These are phyloP conservation scores for Fonsecaea multimorphosa DNA, from an alignment of 2,329 filamentous ascomycete genomes.

Conservation along the genomic window DNA sequence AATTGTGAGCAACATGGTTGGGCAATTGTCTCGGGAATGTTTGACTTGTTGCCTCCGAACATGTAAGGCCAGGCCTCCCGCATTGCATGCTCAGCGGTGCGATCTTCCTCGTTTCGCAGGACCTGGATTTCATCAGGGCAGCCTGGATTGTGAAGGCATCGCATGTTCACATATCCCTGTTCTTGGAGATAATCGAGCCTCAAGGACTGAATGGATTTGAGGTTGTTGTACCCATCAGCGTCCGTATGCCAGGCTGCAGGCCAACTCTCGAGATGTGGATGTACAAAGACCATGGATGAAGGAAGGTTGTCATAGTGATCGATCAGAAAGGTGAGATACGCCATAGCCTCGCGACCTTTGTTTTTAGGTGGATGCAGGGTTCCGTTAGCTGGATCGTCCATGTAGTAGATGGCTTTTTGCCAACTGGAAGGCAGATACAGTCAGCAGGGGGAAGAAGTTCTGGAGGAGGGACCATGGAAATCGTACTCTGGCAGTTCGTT, in stretches of 20 bases:
- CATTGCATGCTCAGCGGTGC: conserved; percentile 47
- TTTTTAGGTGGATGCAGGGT: conserved; percentile 45
- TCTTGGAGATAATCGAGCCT: conserved; percentile 58
- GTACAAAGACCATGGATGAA: conserved; percentile 55
- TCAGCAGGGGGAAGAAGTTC: neutral
- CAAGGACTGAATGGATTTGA: conserved; percentile 57
- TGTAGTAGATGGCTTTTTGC: conserved; percentile 53
- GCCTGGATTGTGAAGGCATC: conserved; percentile 65
- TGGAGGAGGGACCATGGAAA: neutral
- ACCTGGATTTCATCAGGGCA: conserved; percentile 46
- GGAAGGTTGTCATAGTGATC: conserved; percentile 53
- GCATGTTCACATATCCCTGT: conserved; percentile 66
- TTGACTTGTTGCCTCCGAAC: conserved; percentile 39
- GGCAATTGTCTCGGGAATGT: conserved; percentile 49
- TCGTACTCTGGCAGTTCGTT: conserved; percentile 54
- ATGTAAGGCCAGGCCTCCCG: conserved; percentile 47
- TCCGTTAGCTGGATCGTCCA: conserved; percentile 18
- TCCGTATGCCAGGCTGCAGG: conserved; percentile 60
- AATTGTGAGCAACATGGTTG: conserved; percentile 72
- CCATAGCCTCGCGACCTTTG: conserved; percentile 56
- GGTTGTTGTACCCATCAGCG: conserved; percentile 61
- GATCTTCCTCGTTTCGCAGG: conserved; percentile 41
- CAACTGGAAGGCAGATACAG: conserved; percentile 44
- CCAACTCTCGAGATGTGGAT: conserved; percentile 44
- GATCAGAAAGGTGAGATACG: conserved; percentile 56